phyloP scores from a whole-genome alignment of 352 stramenopile genomes.

The Plasmopara halstedii region DNA sequence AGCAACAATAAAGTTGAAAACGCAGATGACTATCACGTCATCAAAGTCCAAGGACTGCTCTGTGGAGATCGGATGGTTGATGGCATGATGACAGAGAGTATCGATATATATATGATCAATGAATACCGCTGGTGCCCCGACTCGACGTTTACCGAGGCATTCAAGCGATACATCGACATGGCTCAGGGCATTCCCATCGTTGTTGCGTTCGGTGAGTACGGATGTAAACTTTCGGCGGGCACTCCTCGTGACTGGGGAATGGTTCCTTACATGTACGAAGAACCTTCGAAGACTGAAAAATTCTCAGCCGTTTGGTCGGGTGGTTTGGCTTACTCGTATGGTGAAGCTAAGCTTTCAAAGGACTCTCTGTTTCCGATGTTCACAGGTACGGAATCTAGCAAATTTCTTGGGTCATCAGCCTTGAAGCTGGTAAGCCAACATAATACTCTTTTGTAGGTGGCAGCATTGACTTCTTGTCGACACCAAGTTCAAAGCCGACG shows the following conservation, averaged over 20 bases:
- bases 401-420: neutral
- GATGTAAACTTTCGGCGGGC: conserved; percentile 48
- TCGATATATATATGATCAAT: conserved; percentile 87
- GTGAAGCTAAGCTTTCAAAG: conserved; percentile 62
- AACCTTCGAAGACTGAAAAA: conserved; percentile 51
- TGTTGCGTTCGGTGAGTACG: conserved; percentile 75
- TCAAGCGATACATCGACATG: conserved; percentile 64
- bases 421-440: conserved; percentile 4
- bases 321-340: conserved; percentile 79
- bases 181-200: conserved; percentile 75
- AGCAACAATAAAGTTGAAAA: conserved; percentile 50
- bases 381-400: conserved; percentile 30
- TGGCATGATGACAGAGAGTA: conserved; percentile 72
- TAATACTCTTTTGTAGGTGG: conserved; percentile 29
- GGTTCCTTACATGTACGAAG: conserved; percentile 71
- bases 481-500: conserved; percentile 50
- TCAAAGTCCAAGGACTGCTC: conserved; percentile 79
- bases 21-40: conserved; percentile 70
- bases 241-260: conserved; percentile 61
- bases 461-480: conserved; percentile 49
- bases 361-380: conserved; percentile 80
- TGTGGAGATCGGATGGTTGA: conserved; percentile 81
- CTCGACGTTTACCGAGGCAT: conserved; percentile 60
- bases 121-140: conserved; percentile 81
- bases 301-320: conserved; percentile 79